Evolutionary conservation across 805 yeast species (phyloP).

Genomic region (Pichia cabralensis): DNA sequence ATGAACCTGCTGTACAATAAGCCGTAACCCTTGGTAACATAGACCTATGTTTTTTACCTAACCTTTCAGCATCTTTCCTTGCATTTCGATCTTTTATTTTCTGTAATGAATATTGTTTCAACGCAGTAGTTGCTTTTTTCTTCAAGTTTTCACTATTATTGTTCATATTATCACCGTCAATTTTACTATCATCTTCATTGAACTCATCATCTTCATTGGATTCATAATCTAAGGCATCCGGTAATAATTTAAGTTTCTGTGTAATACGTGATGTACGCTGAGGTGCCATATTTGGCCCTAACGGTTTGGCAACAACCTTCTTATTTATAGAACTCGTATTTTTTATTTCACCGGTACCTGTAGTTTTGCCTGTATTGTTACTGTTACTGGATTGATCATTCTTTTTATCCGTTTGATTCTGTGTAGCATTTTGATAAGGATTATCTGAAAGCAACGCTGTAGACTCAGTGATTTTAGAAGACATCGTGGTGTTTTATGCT

Average conservation of each 20-base stretch:
- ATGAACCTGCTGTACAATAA: constrained; percentile 90
- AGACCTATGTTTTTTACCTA: constrained; percentile 79
- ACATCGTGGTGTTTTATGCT: background rate
- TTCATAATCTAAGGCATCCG: constrained; percentile 39
- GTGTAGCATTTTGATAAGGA: constrained; percentile 19
- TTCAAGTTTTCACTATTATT: constrained; percentile 24
- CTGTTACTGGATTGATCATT: no score
- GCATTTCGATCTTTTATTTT: constrained; percentile 83
- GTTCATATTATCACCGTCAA: constrained; percentile 8
- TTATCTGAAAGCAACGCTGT: constrained; percentile 25
- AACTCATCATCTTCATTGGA: constrained; percentile 14
- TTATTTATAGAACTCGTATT: background rate
- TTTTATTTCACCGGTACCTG: background rate
- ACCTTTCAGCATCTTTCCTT: constrained; percentile 83
- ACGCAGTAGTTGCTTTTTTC: constrained; percentile 34
- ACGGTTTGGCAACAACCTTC: constrained; percentile 23
- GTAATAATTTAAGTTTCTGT: constrained; percentile 62
- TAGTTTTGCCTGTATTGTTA: no score
- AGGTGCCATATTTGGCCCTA: constrained; percentile 48
- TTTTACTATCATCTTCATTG: no score
- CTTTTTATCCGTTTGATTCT: no score
- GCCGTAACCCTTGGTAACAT: constrained; percentile 90
- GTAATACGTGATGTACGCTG: constrained; percentile 69
- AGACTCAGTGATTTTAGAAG: constrained; percentile 13
- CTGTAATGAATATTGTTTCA: constrained; percentile 50